Evolutionary conservation across 257 asterid genomes (phyloP).

Genomic region (Nicotiana attenuata): DNA sequence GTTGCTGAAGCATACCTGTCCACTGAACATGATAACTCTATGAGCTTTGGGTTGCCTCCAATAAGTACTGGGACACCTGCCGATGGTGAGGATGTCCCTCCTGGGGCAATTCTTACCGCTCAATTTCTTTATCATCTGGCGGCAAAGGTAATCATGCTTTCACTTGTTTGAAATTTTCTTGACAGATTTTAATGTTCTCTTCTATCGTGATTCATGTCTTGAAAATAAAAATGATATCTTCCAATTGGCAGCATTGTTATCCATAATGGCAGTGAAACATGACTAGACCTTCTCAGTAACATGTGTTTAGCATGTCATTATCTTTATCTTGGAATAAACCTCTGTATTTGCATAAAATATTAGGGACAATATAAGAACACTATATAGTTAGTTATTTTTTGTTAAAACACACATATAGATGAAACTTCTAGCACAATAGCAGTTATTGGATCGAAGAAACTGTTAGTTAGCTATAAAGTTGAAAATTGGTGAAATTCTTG

Average conservation of each 20-base stretch:
- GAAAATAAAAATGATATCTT: background rate
- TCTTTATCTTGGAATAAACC: background rate
- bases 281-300: background rate
- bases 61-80: slow-evolving; percentile 58
- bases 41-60: slow-evolving; percentile 92
- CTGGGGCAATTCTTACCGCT: slow-evolving; percentile 87
- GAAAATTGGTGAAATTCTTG: background rate
- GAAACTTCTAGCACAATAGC: background rate
- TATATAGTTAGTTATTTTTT: background rate
- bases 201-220: background rate
- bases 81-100: slow-evolving; percentile 71
- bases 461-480: background rate
- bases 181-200: background rate
- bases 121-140: slow-evolving; percentile 92
- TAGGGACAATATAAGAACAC: background rate
- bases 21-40: slow-evolving; percentile 61
- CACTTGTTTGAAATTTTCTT: slow-evolving; percentile 10
- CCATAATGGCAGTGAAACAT: background rate
- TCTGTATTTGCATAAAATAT: background rate
- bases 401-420: background rate
- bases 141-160: slow-evolving; percentile 49
- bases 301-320: background rate
- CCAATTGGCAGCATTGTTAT: background rate
- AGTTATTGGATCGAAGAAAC: background rate
- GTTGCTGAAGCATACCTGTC: slow-evolving; percentile 81